Evolutionary conservation across 2,329 filamentous ascomycete genomes (phyloP), one percentile per base, ranked within the genome.

Genomic region (Didymella segeticola): DNA sequence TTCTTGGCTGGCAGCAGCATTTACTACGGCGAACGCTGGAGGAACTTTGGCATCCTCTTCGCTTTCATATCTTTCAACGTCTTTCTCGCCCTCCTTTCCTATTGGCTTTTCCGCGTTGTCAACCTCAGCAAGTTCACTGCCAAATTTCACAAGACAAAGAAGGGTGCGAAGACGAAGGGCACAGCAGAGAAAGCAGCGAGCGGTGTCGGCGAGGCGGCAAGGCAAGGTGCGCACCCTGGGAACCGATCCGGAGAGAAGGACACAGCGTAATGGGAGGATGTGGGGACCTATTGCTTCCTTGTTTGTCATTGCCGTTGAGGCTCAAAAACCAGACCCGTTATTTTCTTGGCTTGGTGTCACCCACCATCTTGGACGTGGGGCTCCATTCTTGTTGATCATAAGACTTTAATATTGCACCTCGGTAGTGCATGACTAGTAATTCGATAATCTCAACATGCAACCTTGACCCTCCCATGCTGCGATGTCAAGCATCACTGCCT

Each of bases 41-140:
- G 87, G 36, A 89, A 91, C 67, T 90, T 86, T 53, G 89, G 88
- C 1, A 78, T 91, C 33, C 76, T 90, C 64, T 90, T 86, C 83
- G 85, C 78, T 0, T 91, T 83, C 62, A 81, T 90, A 31, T 55
- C 75, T 0, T 88, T 90, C 71, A 89, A 90, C 62, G 80, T 89
- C 31, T 72, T 74, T 31, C 75, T 80, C 2, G 86, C 87, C 0
- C 76, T 89, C 2, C 58, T 79, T 10, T 72, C 86, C 1, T 91
- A 91, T 72, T 91, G 64, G 46, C 19, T 67, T 1, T 71, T 73
- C 56, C 56, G 72, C 8, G 70, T 73, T 12, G 61, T 62, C 29
- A 69, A 71, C n/a, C 34, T 66, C 8, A 56, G 51, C 25, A 50
- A 31, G 9, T 22, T 66, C 7, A 63, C 47, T 19, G 46, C 25